Base-by-base conservation (phyloP, 805 yeast species). In the Candida khao-thaluensis region DNA sequence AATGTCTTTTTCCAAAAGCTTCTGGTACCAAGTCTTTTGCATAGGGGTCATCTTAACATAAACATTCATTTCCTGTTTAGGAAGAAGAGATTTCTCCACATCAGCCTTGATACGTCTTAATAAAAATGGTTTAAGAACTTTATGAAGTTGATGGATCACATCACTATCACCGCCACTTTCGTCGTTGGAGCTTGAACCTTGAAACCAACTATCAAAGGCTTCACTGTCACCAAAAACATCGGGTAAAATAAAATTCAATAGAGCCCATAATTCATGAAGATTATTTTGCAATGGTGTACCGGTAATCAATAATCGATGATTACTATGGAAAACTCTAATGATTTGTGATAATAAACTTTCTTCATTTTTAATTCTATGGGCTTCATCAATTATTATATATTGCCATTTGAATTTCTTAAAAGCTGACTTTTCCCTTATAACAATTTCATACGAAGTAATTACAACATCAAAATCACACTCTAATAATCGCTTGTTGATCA, bases 251-350 rank as follows among this genome's bases (percentile, higher is more conserved):
- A 85, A 85, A 47, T 85, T 85, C 48, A 85, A 65, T 45, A 85
- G 64, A 0, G 93, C 91, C 93, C 93, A 85, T 42, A 85, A 64
- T 59, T 85, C 93, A 53, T 82, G 88, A 36, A 85, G 60, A 51
- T 85, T 85, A 53, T 85, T 85, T 57, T 85, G 93, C 43, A 85
- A 64, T 7, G 93, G 93, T 1, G 93, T 85, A 60, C 93, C 93
- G 0, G 93, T 85, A 39, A 85, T 83, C 41, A 85, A 66, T 43
- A 85, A 62, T 52, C 93, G 70, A 56, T 82, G 82, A 35, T 72
- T 76, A 1, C 88, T 81, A 46, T 81, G 79, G 54, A 84, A 82
- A 64, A 82, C 71, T 52, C 93, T 68, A 34, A 84, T 78, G 37
- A 84, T 85, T 53, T 84, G 91, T 0, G 89, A 81, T 32, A 84